These are phyloP conservation scores for Macrophomina phaseolina DNA, from an alignment of 2,329 filamentous ascomycete genomes.

Conservation along the genomic window DNA sequence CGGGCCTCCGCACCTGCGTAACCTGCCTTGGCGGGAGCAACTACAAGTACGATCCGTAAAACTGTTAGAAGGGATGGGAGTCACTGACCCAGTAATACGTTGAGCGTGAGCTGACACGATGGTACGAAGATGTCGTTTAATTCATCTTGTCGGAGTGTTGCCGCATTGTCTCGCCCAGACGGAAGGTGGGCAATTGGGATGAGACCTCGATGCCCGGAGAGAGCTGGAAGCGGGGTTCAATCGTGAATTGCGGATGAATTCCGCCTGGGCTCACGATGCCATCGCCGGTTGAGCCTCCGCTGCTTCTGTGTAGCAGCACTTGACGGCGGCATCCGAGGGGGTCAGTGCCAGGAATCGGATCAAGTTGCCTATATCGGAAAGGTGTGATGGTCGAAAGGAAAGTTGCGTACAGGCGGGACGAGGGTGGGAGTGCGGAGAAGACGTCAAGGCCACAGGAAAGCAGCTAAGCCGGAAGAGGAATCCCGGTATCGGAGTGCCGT, in stretches of 20 bases:
- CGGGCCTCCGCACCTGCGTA: not conserved
- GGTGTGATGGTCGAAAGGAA: not conserved
- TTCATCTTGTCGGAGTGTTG: too few species aligned
- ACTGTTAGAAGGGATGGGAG: too few species aligned
- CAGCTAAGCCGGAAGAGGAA: not conserved
- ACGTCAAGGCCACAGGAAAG: not conserved
- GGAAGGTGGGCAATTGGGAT: too few species aligned
- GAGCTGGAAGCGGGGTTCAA: not conserved
- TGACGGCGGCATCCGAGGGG: not conserved
- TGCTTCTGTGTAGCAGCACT: not conserved
- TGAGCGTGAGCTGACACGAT: not conserved
- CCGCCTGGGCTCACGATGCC: not conserved
- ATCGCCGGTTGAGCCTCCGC: not conserved
- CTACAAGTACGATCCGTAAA: too few species aligned
- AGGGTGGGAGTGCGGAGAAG: slow-evolving; percentile 5
- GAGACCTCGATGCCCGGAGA: too few species aligned
- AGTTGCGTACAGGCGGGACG: not conserved
- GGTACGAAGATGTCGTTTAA: not conserved
- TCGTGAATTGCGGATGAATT: not conserved
- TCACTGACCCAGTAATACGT: too few species aligned
- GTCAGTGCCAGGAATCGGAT: not conserved
- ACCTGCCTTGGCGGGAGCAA: not conserved
- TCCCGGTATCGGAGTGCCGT: slow-evolving; percentile 6
- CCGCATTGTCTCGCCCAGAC: too few species aligned
- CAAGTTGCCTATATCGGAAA: not conserved